A percentile compares a stretch with the other conserved stretches of the same genome.
These are phyloP conservation scores for Pneumocystis carinii DNA, from an alignment of 1,139 yeast species.

Conservation along the genomic window DNA sequence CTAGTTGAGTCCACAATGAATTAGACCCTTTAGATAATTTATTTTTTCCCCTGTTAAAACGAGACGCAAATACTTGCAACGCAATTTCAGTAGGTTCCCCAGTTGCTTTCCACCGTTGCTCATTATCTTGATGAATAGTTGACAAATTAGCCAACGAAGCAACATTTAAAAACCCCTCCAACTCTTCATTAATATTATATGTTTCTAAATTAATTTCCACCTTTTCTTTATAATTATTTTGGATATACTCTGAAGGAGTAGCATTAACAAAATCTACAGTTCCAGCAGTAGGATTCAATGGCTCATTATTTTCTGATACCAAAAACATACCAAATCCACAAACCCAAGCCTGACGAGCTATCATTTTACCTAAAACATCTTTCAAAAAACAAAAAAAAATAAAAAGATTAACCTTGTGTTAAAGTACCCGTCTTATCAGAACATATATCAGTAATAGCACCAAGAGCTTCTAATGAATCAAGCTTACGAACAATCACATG, in stretches of 20 bases:
- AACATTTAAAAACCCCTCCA: conserved; percentile 38
- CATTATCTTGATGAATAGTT: conserved; percentile 30
- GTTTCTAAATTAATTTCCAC: not conserved
- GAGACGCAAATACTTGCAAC: conserved; percentile 52
- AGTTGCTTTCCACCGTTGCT: conserved; percentile 50
- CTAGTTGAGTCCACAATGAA: conserved; percentile 31
- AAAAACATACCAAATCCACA: conserved; percentile 60
- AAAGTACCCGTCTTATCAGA: conserved; percentile 96
- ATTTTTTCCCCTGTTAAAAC: conserved; percentile 37
- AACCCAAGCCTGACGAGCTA: conserved; percentile 34
- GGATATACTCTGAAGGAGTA: conserved; percentile 29
- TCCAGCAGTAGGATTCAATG: conserved; percentile 62
- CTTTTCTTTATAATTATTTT: conserved; percentile 13
- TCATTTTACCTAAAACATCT: conserved; percentile 22
- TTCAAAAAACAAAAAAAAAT: not conserved
- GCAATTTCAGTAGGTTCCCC: conserved; percentile 84
- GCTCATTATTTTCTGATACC: conserved; percentile 41
- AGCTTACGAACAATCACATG: conserved; percentile 64
- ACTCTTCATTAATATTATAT: conserved; percentile 12
- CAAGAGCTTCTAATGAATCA: conserved; percentile 96
- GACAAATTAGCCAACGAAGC: conserved; percentile 69
- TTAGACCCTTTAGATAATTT: conserved; percentile 9
- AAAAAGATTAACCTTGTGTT: conserved; percentile 41
- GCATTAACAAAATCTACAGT: conserved; percentile 11
- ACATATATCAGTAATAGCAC: conserved; percentile 92